Conservation (phyloP, 495 filamentous ascomycete genomes). For the Penicillium cataractarum region DNA sequence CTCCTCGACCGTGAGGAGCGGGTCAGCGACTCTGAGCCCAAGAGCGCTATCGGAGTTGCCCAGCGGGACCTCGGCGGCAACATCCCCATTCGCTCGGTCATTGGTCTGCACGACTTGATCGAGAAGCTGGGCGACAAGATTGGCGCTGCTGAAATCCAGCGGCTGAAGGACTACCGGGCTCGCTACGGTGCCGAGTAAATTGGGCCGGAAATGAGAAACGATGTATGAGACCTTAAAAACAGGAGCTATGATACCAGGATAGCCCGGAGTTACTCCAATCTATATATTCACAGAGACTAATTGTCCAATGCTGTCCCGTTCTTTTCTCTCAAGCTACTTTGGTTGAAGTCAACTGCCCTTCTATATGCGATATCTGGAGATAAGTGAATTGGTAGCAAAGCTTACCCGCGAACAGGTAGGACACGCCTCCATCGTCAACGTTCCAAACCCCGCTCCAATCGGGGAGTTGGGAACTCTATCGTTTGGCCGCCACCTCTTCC, state of each 20-base stretch:
- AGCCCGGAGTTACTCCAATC: constrained; percentile 20
- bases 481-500: not conserved
- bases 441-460: constrained; percentile 12
- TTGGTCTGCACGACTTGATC: constrained; percentile 77
- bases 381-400: not conserved
- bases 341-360: not conserved
- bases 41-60: constrained; percentile 80
- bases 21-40: constrained; percentile 55
- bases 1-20: constrained; percentile 89
- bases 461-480: constrained; percentile 12
- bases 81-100: constrained; percentile 52
- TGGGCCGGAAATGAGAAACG: constrained; percentile 19
- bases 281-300: constrained; percentile 1
- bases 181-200: constrained; percentile 61
- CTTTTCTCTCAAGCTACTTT: not conserved
- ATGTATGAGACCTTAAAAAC: constrained; percentile 22
- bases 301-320: not conserved
- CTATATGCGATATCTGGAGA: not conserved
- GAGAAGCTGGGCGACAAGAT: constrained; percentile 54
- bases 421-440: not conserved
- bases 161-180: constrained; percentile 75
- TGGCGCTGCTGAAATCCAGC: constrained; percentile 64
- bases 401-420: constrained; percentile 7
- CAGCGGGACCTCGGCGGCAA: constrained; percentile 61
- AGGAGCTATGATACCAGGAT: constrained; percentile 29